Percentiles rank a stretch among this genome's conserved stretches.
Evolutionary conservation across 148 eudicot genomes (phyloP).

Genomic region (Selenicereus undatus): DNA sequence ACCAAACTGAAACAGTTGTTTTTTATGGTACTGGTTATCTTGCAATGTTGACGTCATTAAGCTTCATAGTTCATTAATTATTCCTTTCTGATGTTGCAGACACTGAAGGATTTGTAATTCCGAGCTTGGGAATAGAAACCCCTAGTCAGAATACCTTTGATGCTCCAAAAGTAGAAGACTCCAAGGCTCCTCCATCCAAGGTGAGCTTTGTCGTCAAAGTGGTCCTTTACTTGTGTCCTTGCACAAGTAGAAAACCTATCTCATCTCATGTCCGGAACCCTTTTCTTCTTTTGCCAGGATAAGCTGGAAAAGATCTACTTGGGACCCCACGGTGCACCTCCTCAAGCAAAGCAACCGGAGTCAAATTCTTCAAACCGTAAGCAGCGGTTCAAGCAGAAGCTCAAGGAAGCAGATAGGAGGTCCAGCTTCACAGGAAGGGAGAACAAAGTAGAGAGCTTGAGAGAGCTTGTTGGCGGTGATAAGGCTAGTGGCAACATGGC

Average conservation of each 20-base stretch:
- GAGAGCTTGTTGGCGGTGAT: slow-evolving; percentile 72
- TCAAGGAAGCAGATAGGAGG: slow-evolving; percentile 80
- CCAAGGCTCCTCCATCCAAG: slow-evolving; percentile 43
- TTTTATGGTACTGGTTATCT: too few relatives aligned
- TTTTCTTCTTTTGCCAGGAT: slow-evolving; percentile 40
- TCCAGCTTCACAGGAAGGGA: slow-evolving; percentile 61
- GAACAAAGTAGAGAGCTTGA: slow-evolving; percentile 71
- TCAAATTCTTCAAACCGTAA: slow-evolving; percentile 53
- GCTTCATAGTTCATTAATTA: background rate
- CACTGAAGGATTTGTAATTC: slow-evolving; percentile 92
- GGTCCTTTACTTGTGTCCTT: background rate
- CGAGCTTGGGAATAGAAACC: slow-evolving; percentile 81
- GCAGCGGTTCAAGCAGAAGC: slow-evolving; percentile 82
- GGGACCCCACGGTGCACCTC: slow-evolving; percentile 99
- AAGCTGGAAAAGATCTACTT: slow-evolving; percentile 74
- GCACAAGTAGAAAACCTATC: background rate
- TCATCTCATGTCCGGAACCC: background rate
- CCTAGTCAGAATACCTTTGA: slow-evolving; percentile 31
- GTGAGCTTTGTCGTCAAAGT: slow-evolving; percentile 29
- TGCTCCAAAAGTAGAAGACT: slow-evolving; percentile 39
- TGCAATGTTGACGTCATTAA: background rate
- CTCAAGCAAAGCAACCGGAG: slow-evolving; percentile 75
- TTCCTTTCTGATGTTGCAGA: slow-evolving; percentile 35
- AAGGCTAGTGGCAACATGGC: slow-evolving; percentile 37
- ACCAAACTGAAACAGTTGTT: too few relatives aligned